Evolutionary conservation across 2,329 filamentous ascomycete genomes (phyloP).

Genomic region (Verticillium longisporum): DNA sequence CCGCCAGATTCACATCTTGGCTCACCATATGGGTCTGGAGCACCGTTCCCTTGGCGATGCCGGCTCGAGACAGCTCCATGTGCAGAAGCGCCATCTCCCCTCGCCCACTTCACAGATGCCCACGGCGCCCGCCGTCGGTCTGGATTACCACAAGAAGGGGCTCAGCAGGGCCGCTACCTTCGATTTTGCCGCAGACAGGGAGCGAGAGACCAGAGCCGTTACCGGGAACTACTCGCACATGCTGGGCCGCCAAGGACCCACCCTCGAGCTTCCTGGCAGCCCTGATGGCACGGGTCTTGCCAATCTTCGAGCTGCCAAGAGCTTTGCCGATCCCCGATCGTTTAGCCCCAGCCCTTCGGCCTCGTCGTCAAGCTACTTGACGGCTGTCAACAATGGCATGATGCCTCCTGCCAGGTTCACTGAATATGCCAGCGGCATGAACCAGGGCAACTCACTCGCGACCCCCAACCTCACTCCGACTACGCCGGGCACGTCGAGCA

Average conservation of each 20-base stretch:
- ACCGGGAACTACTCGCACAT: conserved; percentile 63
- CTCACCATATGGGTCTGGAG: conserved; percentile 88
- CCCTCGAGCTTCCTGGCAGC: conserved; percentile 83
- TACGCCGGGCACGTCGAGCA: conserved; percentile 26
- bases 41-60: conserved; percentile 86
- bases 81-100: conserved; percentile 62
- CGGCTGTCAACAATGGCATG: conserved; percentile 44
- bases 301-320: conserved; percentile 86
- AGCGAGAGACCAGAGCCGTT: conserved; percentile 60
- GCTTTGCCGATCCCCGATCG: conserved; percentile 89
- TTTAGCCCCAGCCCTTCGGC: conserved; percentile 91
- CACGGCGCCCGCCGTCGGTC: conserved; percentile 53
- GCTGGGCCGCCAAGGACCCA: conserved; percentile 73
- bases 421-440: conserved; percentile 34
- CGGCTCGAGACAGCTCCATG: conserved; percentile 83
- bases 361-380: conserved; percentile 75
- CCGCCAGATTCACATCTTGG: conserved; percentile 85
- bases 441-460: conserved; percentile 25
- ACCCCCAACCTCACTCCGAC: conserved; percentile 26
- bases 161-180: conserved; percentile 94
- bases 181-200: conserved; percentile 81
- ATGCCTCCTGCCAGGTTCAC: conserved; percentile 39
- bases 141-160: conserved; percentile 74
- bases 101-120: conserved; percentile 49
- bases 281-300: conserved; percentile 56